phyloP scores from a whole-genome alignment of 2,329 filamentous ascomycete species.

The Mycosphaerella arachidis region DNA sequence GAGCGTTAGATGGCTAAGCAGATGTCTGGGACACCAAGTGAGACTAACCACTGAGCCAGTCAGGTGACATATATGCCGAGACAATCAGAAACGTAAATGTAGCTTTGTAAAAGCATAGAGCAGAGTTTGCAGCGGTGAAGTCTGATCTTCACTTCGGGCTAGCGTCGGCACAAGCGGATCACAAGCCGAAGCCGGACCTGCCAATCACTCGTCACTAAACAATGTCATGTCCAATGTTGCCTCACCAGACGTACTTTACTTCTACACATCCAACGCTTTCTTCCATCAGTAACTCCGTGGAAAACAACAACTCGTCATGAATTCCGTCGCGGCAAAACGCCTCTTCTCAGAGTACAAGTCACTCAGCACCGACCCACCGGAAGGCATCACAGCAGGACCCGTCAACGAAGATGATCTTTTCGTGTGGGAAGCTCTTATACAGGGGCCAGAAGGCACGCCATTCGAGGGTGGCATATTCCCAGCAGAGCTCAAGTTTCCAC shows the following conservation, averaged over 20 bases:
- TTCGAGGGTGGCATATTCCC: constrained; percentile 96
- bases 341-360: constrained; percentile 95
- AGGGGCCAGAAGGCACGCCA: constrained; percentile 90
- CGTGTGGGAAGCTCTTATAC: constrained; percentile 92
- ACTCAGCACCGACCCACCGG: constrained; percentile 90
- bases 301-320: constrained; percentile 22
- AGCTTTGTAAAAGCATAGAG: background rate
- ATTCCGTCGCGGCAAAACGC: constrained; percentile 60
- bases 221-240: background rate
- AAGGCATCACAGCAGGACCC: constrained; percentile 93
- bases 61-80: background rate
- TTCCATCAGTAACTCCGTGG: background rate
- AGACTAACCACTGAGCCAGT: background rate
- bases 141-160: background rate
- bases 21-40: background rate
- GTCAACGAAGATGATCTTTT: constrained; percentile 92
- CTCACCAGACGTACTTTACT: background rate
- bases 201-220: background rate
- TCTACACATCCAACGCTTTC: background rate
- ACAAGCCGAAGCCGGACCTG: background rate
- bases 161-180: background rate
- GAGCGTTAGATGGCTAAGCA: background rate
- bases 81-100: background rate
- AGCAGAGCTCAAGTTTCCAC: constrained; percentile 89
- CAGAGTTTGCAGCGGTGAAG: background rate